Evolutionary conservation across 2,329 filamentous ascomycete genomes (phyloP).

Genomic region (Botrytis galanthina): DNA sequence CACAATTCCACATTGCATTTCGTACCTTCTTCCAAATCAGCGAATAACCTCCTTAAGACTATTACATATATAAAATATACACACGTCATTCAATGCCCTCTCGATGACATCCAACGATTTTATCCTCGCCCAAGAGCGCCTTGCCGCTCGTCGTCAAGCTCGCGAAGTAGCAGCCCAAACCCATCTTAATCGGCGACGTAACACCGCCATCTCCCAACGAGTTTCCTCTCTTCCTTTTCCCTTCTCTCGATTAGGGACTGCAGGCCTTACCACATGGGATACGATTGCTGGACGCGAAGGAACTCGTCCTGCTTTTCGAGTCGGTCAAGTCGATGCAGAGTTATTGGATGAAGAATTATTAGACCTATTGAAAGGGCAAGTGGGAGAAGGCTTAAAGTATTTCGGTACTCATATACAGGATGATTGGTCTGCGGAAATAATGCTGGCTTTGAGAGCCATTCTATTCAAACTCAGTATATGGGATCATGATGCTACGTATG

Average conservation of each 20-base stretch:
- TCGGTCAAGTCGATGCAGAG: conserved; percentile 94
- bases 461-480: conserved; percentile 95
- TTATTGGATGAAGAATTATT: conserved; percentile 91
- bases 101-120: conserved; percentile 51
- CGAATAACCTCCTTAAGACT: not conserved
- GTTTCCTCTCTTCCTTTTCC: conserved; percentile 60
- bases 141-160: conserved; percentile 74
- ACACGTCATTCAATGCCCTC: conserved; percentile 26
- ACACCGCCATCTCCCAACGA: conserved; percentile 52
- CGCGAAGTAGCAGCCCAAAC: conserved; percentile 66
- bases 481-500: conserved; percentile 95
- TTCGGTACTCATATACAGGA: conserved; percentile 76
- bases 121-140: conserved; percentile 82
- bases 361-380: conserved; percentile 79
- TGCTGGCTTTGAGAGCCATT: conserved; percentile 70
- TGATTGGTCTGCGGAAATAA: conserved; percentile 84
- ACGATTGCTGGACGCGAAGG: conserved; percentile 70
- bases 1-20: not conserved
- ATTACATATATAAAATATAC: not conserved
- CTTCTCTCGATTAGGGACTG: conserved; percentile 55
- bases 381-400: conserved; percentile 84
- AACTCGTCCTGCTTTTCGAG: conserved; percentile 81
- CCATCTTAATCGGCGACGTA: conserved; percentile 47
- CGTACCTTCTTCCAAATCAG: not conserved
- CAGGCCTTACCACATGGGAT: conserved; percentile 62